Conservation (phyloP, 352 stramenopile genomes). For the Phytophthora melonis region DNA sequence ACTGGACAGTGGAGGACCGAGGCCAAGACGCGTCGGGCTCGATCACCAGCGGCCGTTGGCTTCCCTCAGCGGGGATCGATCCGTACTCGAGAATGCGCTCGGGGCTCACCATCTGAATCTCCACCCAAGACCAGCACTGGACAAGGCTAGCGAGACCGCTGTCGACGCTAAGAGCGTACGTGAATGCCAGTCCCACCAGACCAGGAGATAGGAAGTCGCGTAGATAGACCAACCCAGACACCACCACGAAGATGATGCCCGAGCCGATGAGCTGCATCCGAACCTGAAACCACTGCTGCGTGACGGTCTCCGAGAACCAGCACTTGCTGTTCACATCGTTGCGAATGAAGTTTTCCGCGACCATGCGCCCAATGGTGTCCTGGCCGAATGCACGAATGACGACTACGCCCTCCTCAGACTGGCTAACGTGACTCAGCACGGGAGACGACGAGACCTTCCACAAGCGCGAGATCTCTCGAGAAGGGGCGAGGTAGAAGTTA, state of each 20-base stretch:
- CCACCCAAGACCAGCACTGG: conserved; percentile 42
- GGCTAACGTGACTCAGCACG: conserved; percentile 46
- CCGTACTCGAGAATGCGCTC: conserved; percentile 61
- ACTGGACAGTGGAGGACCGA: conserved; percentile 70
- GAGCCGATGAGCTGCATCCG: conserved; percentile 58
- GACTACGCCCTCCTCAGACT: conserved; percentile 45
- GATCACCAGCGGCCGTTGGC: conserved; percentile 23
- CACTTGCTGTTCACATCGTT: conserved; percentile 45
- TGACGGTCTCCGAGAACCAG: conserved; percentile 37
- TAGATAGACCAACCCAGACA: conserved; percentile 51
- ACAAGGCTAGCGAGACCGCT: conserved; percentile 72
- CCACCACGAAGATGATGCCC: conserved; percentile 43
- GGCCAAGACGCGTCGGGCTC: conserved; percentile 67
- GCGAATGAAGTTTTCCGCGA: conserved; percentile 33
- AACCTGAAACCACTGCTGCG: conserved; percentile 53
- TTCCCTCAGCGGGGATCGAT: conserved; percentile 37
- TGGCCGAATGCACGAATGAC: conserved; percentile 51
- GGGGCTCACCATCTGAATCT: conserved; percentile 56
- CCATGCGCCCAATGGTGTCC: conserved; percentile 27
- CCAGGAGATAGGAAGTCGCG: conserved; percentile 52
- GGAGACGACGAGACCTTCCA: conserved; percentile 49
- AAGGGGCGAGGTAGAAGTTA: conserved; percentile 48
- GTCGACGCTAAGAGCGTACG: conserved; percentile 88
- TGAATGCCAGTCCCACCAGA: conserved; percentile 85
- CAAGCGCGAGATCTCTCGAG: conserved; percentile 52